A percentile compares a stretch with the other conserved stretches of the same genome.
Evolutionary conservation across 257 asterid species (phyloP).

Genomic region (Avicennia marina): DNA sequence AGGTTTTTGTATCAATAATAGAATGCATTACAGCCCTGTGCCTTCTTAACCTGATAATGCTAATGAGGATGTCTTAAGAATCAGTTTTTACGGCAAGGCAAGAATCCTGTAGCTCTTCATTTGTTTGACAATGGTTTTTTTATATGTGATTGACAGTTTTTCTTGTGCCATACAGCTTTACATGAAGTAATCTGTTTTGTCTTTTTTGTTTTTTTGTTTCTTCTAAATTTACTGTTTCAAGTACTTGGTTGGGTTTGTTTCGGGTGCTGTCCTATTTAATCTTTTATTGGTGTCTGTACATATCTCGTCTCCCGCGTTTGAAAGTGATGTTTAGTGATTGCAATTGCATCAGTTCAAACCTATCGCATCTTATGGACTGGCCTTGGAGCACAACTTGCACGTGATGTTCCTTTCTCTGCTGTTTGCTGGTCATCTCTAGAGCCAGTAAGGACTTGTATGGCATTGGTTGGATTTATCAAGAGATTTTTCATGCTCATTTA

Average conservation of each 20-base stretch:
- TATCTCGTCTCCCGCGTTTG: background rate
- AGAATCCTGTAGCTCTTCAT: background rate
- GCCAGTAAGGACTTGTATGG: constrained; percentile 38
- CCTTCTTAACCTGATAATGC: background rate
- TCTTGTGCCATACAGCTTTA: no score
- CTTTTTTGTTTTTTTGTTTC: no score
- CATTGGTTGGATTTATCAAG: background rate
- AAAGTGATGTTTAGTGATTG: background rate
- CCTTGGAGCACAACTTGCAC: constrained; percentile 69
- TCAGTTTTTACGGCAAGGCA: background rate
- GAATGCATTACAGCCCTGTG: no score
- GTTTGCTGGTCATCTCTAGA: constrained; percentile 74
- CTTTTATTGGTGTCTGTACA: background rate
- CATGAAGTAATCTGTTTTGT: no score
- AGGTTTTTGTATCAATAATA: no score
- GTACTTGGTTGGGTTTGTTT: background rate
- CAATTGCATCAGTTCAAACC: constrained; percentile 29
- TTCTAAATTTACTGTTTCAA: no score
- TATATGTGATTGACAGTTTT: background rate
- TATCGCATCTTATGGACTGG: constrained; percentile 68
- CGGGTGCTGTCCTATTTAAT: no score
- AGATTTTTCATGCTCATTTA: constrained; percentile 10
- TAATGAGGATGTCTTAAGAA: background rate
- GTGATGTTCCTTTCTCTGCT: constrained; percentile 79
- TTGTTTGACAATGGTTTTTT: background rate